Percentiles rank a stretch among this genome's conserved stretches.
Evolutionary conservation across 164 flowering plant species (phyloP).

Genomic region (Cinnamomum chago): DNA sequence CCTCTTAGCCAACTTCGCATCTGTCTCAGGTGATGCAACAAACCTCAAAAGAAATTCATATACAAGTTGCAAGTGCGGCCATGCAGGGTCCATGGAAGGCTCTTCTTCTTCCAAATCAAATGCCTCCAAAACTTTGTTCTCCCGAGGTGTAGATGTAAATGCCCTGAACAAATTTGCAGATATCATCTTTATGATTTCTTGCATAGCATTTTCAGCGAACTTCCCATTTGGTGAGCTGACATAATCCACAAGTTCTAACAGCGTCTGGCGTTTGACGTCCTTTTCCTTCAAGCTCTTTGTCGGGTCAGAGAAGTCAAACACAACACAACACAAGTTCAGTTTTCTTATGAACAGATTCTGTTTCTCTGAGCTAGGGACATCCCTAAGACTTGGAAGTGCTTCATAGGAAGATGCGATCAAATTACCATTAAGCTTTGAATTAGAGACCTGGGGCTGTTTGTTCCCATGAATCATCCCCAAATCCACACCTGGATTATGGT

Average conservation of each 20-base stretch:
- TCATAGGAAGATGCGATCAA: constrained; percentile 32
- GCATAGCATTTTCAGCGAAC: constrained; percentile 55
- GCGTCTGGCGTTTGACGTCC: constrained; percentile 70
- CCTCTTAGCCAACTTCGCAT: constrained; percentile 74
- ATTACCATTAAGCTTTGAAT: constrained; percentile 33
- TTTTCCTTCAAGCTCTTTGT: constrained; percentile 68
- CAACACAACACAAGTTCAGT: constrained; percentile 59
- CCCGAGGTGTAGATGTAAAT: constrained; percentile 50
- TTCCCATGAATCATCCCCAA: constrained; percentile 20
- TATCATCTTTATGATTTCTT: constrained; percentile 60
- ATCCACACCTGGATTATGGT: constrained; percentile 19
- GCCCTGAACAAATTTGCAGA: constrained; percentile 65
- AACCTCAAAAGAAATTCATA: constrained; percentile 71
- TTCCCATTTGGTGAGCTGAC: constrained; percentile 63
- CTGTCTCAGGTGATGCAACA: constrained; percentile 71
- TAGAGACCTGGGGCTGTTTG: constrained; percentile 14
- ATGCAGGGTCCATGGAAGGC: constrained; percentile 78
- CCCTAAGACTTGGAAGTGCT: constrained; percentile 65
- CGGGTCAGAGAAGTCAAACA: constrained; percentile 77
- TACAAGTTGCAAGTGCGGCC: constrained; percentile 86
- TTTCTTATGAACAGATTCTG: constrained; percentile 62
- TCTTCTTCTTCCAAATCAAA: constrained; percentile 84
- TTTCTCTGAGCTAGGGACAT: constrained; percentile 70
- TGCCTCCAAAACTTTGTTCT: constrained; percentile 47
- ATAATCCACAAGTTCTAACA: constrained; percentile 79